Conservation (phyloP, 2,329 filamentous ascomycete species). For the Rhynchosporium graminicola region DNA sequence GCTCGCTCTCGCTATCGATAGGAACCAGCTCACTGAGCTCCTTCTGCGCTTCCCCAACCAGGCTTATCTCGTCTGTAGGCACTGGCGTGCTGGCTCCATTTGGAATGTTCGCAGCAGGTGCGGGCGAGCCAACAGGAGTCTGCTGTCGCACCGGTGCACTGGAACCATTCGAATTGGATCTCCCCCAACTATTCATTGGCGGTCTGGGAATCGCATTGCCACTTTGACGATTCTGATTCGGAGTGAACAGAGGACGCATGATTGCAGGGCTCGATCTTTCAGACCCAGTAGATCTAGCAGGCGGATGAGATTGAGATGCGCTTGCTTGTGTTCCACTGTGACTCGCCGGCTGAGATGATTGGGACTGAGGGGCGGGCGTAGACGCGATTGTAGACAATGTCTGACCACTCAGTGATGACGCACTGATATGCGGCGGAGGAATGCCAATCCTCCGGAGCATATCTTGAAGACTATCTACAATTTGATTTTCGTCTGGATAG, state of each 20-base stretch:
- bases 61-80: conserved; percentile 19
- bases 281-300: conserved; percentile 24
- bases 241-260: conserved; percentile 37
- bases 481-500: conserved; percentile 26
- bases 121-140: conserved; percentile 26
- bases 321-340: conserved; percentile 28
- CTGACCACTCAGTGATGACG: conserved; percentile 22
- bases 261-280: conserved; percentile 30
- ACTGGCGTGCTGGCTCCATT: conserved; percentile 28
- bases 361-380: conserved; percentile 19
- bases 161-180: conserved; percentile 28
- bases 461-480: conserved; percentile 34
- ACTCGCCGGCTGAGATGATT: conserved; percentile 20
- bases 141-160: conserved; percentile 27
- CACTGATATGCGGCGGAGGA: conserved; percentile 9
- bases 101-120: conserved; percentile 29
- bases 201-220: conserved; percentile 34
- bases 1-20: conserved; percentile 34
- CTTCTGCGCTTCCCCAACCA: conserved; percentile 20
- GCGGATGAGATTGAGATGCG: conserved; percentile 19
- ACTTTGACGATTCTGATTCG: conserved; percentile 30
- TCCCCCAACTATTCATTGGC: conserved; percentile 32
- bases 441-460: conserved; percentile 32
- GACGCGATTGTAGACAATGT: conserved; percentile 22
- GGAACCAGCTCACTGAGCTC: conserved; percentile 33